Evolutionary conservation across 352 stramenopile species (phyloP), one percentile per base, ranked within the genome.

Genomic region (Pythium diclinum): DNA sequence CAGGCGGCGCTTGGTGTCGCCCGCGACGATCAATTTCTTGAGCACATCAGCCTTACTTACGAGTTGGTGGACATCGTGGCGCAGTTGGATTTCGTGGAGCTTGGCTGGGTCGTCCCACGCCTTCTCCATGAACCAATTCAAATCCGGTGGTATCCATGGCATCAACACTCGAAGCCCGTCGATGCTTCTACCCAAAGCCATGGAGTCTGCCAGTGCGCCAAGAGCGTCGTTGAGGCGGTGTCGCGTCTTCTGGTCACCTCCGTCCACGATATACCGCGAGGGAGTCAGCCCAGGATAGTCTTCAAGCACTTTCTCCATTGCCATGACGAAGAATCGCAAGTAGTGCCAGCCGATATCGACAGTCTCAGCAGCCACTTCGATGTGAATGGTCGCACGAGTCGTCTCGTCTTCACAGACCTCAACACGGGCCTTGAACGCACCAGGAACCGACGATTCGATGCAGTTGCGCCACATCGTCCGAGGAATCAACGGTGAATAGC

Each of bases 291-390:
- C 66, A 6, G 59, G 59, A 16, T 59, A 72, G 4, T 25, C 19
- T 2, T 68, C 66, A 1, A 72, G 66, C 46, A 72, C 59, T 0
- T 53, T 72, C 44, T 72, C 66, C 17, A 68, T 54, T 21, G 54
- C 49, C 59, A 68, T 68, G 17, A 68, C 38, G 23, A 61, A 72
- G 56, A 62, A 66, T 10, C 49, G 55, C 28, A 72, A 19, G 56
- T 63, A 63, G 10, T 59, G 38, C 59, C 59, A 67, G 1, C 28
- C 48, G 3, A 61, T 11, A 2, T 32, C n/a, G 16, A 14, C 28
- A 5, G 52, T 46, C 6, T 38, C 44, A 3, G 59, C 66, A 5
- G 40, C 56, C 6, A 72, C 65, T 46, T 72, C 59, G 11, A 72
- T 63, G 33, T 46, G 65, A 7, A 72, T 61, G 9, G 66, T 56